Evolutionary conservation across 345 rosid species (phyloP), one percentile per base, ranked within the genome.

Genomic region (Brassica carinata): DNA sequence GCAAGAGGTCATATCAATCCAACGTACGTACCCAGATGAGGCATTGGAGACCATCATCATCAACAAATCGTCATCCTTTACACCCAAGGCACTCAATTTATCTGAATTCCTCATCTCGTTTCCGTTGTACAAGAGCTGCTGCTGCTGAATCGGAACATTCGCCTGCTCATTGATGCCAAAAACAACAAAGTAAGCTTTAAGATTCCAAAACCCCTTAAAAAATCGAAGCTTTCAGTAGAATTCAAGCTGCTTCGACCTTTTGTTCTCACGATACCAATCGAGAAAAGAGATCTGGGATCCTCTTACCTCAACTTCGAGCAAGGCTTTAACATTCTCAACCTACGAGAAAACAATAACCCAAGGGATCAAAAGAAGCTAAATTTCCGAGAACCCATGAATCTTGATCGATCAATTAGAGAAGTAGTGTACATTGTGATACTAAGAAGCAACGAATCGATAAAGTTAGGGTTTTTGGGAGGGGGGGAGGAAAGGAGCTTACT

Each of bases 281-380:
- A 73, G 8, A 5, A 53, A 26, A 59, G 75, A 72, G 84, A 81
- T 76, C 81, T 67, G 81, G 48, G 74, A 77, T 67, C 38, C 58
- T n/a, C 82, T 82, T 77, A 96, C 99, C 98, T 93, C 99, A 72
- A 96, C 98, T 75, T 96, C 99, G 38, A 93, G 94, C 86, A 96
- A 84, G 45, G 99, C 98, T 83, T 96, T 96, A 81, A 96, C 91
- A 82, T 93, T 96, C 74, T 93, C 99, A 80, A 96, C 95, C 98
- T 93, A 77, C 76, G 19, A 55, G 33, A 26, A 55, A 63, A 76
- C 3, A 6, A 30, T 2, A 68, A 8, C 5, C 23, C 11, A 6
- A 33, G 40, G 13, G 31, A 74, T 71, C 71, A 78, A 19, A 15
- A 11, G 64, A 34, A 75, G 1, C 2, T 66, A 3, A 69, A 48